Evolutionary conservation across 1,139 yeast species (phyloP), one percentile per base, ranked within the genome.

Genomic region (Taiozyma onychis): DNA sequence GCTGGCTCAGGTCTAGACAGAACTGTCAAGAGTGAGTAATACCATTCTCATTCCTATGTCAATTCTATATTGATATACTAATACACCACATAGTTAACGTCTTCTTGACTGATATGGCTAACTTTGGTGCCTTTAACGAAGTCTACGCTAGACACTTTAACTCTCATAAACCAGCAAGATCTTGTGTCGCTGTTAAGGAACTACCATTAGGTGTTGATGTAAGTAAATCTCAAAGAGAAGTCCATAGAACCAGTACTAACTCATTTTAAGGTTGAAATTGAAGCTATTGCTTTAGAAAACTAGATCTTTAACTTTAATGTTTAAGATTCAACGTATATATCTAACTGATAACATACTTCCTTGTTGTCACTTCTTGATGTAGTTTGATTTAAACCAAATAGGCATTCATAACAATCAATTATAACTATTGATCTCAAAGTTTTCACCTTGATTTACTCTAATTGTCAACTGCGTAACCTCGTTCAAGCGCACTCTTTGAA

Each of bases 151-250:
- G 86, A 70, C 87, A 86, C 72, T 90, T 91, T 74, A 75, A 68
- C 66, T 77, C 74, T 51, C 95, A 88, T 75, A 87, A 86, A 72
- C 97, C 98, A 50, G 97, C 97, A 41, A 87, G 98, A 77, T 87
- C 96, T 2, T 89, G 96, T 76, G 95, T 90, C 59, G 96, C 96
- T 44, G 97, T 89, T 57, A 83, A 81, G 68, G 81, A 81, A 56
- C 81, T 90, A 65, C 98, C 98, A 55, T 80, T 90, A 67, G 88
- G 89, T 52, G 88, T 83, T 54, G 86, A 80, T 52, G 78, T 85
- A 60, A 83, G 82, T 69, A 71, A n/a, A 26, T 21, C 13, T 18
- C 21, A 13, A 8, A 22, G 32, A 30, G n/a, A 21, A 9, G 18
- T 30, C 10, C 13, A 39, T 13, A 5, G 24, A 37, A 37, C 14